Evolutionary conservation across 805 yeast species (phyloP).

Genomic region (Yarrowia sp.): DNA sequence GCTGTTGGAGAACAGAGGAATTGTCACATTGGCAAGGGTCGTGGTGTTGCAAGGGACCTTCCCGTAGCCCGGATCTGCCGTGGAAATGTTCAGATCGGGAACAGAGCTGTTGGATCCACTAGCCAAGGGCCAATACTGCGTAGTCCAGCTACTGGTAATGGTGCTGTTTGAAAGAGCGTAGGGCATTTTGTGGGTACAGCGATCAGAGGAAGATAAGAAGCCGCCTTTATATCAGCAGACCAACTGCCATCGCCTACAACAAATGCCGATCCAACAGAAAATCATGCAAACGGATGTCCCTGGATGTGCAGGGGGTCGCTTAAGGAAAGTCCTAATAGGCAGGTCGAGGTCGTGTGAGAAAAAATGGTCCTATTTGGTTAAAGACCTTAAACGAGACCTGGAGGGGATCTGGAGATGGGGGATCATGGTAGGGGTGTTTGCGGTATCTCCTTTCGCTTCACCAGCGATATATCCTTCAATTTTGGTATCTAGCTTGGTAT

Average conservation of each 20-base stretch:
- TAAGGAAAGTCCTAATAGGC: not conserved
- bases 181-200: too few species aligned
- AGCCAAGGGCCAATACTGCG: not conserved
- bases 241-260: not conserved
- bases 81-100: not conserved
- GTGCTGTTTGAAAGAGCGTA: not conserved
- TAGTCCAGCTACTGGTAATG: conserved; percentile 6
- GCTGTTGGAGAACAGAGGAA: not conserved
- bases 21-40: not conserved
- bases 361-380: conserved; percentile 1
- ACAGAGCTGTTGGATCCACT: not conserved
- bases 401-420: not conserved
- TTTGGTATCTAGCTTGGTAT: too few species aligned
- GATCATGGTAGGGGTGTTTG: too few species aligned
- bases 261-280: not conserved
- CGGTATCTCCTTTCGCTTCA: too few species aligned
- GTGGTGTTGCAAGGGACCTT: not conserved
- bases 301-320: conserved; percentile 8
- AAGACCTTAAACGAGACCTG: too few species aligned
- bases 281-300: not conserved
- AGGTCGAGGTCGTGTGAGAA: not conserved
- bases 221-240: not conserved
- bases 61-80: not conserved
- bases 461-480: too few species aligned
- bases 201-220: too few species aligned